Evolutionary conservation across 202 grass and related monocot species (phyloP), one percentile per base, ranked within the genome.

Genomic region (Cymbopogon flexuosus): DNA sequence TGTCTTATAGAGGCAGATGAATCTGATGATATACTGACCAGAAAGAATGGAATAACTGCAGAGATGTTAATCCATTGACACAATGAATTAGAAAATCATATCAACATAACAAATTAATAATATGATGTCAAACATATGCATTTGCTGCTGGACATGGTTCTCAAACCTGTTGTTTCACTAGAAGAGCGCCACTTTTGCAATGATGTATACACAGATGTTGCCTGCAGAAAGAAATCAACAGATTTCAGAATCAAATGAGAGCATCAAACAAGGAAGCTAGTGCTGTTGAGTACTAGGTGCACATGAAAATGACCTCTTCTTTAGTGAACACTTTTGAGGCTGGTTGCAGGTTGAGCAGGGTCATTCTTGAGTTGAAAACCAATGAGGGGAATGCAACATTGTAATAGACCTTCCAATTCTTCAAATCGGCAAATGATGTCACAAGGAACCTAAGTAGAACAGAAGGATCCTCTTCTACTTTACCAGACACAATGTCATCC

Each of bases 361-460:
- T 89, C 27, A 93, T 89, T 67, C 80, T 75, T 39, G 92, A 91
- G 82, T 93, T 78, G 65, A 98, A 87, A 63, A 93, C 77, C 73
- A 97, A 81, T 1, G 95, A 89, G 12, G 95, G 92, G 62, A 98
- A 98, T 33, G 88, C 90, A 59, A 92, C 67, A 81, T 89, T 86
- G 73, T 91, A 90, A 84, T 86, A 68, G 41, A 94, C 74, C 42
- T 85, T 91, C 95, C 95, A 98, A 76, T 94, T 98, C 76, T 98
- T 98, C 62, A 98, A 77, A 84, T 98, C 95, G 23, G 90, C 90
- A 88, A 84, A 98, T 52, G 95, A 98, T 87, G 86, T 98, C 68
- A 91, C 40, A 91, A 94, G 79, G 58, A 94, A 98, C 59, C 92
- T 92, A 72, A 89, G 64, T 62, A 94, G 86, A 43, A 94, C 39